These are phyloP conservation scores for Nothophoma quercina DNA, from an alignment of 2,329 filamentous ascomycete species.

Conservation along the genomic window DNA sequence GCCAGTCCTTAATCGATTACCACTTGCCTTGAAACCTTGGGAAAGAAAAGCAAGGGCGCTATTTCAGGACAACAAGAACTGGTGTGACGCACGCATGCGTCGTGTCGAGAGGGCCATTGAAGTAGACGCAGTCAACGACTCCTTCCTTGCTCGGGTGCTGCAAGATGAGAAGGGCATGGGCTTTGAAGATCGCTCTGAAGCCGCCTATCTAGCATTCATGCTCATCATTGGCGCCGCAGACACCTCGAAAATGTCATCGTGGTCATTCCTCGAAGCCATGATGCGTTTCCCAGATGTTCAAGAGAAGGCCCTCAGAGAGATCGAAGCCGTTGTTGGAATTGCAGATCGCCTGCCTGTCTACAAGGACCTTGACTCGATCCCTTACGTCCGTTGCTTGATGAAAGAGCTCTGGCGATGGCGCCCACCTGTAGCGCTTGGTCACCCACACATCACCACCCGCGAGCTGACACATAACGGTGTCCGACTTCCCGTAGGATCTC, in stretches of 20 bases:
- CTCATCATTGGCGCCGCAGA: conserved; percentile 20
- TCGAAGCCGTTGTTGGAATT: conserved; percentile 51
- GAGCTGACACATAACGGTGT: conserved; percentile 57
- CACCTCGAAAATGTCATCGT: conserved; percentile 28
- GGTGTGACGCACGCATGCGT: conserved; percentile 7
- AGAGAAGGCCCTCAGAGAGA: conserved; percentile 55
- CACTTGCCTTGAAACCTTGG: conserved; percentile 13
- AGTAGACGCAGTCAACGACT: not conserved
- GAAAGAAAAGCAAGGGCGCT: conserved; percentile 9
- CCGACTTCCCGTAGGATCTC: conserved; percentile 57
- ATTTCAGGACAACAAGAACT: conserved; percentile 11
- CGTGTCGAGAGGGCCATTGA: conserved; percentile 6
- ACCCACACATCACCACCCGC: conserved; percentile 54
- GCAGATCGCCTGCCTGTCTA: conserved; percentile 46
- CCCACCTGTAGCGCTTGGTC: conserved; percentile 60
- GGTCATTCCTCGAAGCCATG: conserved; percentile 57
- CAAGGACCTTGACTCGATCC: conserved; percentile 48
- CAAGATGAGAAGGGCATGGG: conserved; percentile 14
- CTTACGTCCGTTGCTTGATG: conserved; percentile 62
- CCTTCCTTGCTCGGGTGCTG: conserved; percentile 6
- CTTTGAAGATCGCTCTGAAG: conserved; percentile 5
- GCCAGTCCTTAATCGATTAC: conserved; percentile 8
- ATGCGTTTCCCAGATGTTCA: conserved; percentile 58
- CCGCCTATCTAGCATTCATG: conserved; percentile 19
- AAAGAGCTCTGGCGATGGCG: conserved; percentile 67